These are phyloP conservation scores for Fusarium solani-melongenae DNA, from an alignment of 2,329 filamentous ascomycete genomes.

Conservation along the genomic window DNA sequence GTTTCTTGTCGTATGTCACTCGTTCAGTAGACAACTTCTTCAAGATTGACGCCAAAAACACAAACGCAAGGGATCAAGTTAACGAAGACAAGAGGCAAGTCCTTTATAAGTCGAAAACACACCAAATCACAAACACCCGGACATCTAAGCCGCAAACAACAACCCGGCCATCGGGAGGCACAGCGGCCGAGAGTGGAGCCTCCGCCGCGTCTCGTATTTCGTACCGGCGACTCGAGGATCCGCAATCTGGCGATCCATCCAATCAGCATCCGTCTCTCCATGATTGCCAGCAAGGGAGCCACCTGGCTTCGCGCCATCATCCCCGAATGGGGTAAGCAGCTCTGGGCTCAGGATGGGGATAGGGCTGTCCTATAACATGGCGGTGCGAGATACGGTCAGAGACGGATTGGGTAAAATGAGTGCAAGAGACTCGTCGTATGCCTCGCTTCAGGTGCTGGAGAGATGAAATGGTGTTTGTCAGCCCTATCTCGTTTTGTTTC, in stretches of 20 bases:
- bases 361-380: constrained; percentile 13
- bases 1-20: not conserved
- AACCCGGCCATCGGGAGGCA: constrained; percentile 13
- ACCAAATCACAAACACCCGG: not conserved
- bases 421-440: not conserved
- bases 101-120: constrained; percentile 1
- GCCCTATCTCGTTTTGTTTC: not conserved
- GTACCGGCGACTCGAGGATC: constrained; percentile 20
- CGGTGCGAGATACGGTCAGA: constrained; percentile 3
- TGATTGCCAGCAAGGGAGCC: not conserved
- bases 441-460: not conserved
- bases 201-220: constrained; percentile 35
- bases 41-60: not conserved
- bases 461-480: not conserved
- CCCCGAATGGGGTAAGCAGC: constrained; percentile 15
- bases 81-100: not conserved
- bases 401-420: constrained; percentile 10
- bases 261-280: not conserved
- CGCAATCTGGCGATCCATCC: not conserved
- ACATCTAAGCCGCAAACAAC: not conserved
- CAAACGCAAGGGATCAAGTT: not conserved
- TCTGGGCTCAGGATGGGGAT: not conserved
- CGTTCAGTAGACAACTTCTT: not conserved
- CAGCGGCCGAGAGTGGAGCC: constrained; percentile 21
- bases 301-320: constrained; percentile 32